Conservation (phyloP, 768 basidiomycete genomes). For the Naganishia friedmannii region DNA sequence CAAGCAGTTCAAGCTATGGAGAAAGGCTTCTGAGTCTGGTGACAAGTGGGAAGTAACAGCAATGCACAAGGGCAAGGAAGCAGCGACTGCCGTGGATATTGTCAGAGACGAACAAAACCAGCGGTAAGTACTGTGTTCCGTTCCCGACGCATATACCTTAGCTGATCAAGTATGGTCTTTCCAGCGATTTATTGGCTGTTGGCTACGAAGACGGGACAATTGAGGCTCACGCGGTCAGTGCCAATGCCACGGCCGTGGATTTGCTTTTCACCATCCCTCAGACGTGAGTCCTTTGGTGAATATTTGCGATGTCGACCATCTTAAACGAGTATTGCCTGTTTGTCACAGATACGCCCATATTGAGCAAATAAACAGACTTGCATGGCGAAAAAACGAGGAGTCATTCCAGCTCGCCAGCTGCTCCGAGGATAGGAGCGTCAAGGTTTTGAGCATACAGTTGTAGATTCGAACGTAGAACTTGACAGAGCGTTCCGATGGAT, state of each 20-base stretch:
- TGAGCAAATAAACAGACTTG: slow-evolving; percentile 71
- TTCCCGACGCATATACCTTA: too few species aligned
- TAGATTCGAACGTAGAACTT: neutral
- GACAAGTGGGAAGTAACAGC: slow-evolving; percentile 61
- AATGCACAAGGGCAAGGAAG: slow-evolving; percentile 69
- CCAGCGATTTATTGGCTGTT: slow-evolving; percentile 66
- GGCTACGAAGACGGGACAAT: slow-evolving; percentile 82
- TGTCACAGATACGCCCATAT: slow-evolving; percentile 65
- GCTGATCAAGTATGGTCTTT: neutral
- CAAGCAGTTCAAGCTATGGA: slow-evolving; percentile 91
- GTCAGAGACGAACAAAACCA: slow-evolving; percentile 53
- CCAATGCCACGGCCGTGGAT: slow-evolving; percentile 57
- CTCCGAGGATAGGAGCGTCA: slow-evolving; percentile 88
- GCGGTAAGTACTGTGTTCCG: slow-evolving; percentile 52
- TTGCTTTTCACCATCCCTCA: slow-evolving; percentile 54
- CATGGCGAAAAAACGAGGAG: slow-evolving; percentile 64
- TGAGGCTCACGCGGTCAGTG: slow-evolving; percentile 59
- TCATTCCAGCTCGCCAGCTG: slow-evolving; percentile 70
- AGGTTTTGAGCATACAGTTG: slow-evolving; percentile 54
- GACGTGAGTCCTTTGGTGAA: slow-evolving; percentile 29
- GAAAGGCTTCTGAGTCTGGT: slow-evolving; percentile 47
- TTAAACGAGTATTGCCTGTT: neutral
- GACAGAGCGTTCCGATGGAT: neutral
- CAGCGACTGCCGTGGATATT: slow-evolving; percentile 79
- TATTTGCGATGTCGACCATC: slow-evolving; percentile 54